These are phyloP conservation scores for Lactarius hatsudake DNA, from an alignment of 768 basidiomycete species.

Conservation along the genomic window DNA sequence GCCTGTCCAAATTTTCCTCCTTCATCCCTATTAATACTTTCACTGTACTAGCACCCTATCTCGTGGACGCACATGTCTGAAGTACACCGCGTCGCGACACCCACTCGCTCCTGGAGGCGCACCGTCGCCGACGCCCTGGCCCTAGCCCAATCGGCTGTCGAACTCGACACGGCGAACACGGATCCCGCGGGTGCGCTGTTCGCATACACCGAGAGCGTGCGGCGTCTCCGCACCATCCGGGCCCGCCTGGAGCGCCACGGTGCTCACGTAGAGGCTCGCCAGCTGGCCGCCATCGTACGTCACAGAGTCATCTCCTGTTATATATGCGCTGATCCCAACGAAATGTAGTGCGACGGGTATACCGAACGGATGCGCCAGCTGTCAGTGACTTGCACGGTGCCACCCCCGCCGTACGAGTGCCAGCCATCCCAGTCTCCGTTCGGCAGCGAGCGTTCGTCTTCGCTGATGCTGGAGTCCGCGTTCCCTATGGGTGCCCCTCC, in stretches of 20 bases:
- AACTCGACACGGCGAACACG: constrained; percentile 9
- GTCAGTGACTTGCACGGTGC: background rate
- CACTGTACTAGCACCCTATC: background rate
- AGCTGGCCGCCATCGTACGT: constrained; percentile 18
- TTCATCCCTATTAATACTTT: background rate
- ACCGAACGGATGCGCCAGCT: constrained; percentile 17
- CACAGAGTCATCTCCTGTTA: background rate
- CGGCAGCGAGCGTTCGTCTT: background rate
- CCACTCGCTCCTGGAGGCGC: constrained; percentile 19
- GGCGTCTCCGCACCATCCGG: constrained; percentile 10
- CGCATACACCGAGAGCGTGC: constrained; percentile 17
- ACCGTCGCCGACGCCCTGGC: constrained; percentile 12
- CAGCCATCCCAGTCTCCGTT: background rate
- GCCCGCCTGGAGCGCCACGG: constrained; percentile 22
- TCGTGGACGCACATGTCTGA: background rate
- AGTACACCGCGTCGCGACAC: background rate
- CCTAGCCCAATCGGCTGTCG: constrained; percentile 15
- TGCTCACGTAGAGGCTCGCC: background rate
- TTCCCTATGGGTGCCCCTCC: background rate
- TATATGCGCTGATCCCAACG: background rate
- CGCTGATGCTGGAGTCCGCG: background rate
- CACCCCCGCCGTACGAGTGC: constrained; percentile 17
- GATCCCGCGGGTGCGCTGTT: constrained; percentile 11
- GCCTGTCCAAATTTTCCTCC: background rate
- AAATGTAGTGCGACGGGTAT: constrained; percentile 9